phyloP scores from a whole-genome alignment of 495 filamentous ascomycete species.

The Tirmania nivea region DNA sequence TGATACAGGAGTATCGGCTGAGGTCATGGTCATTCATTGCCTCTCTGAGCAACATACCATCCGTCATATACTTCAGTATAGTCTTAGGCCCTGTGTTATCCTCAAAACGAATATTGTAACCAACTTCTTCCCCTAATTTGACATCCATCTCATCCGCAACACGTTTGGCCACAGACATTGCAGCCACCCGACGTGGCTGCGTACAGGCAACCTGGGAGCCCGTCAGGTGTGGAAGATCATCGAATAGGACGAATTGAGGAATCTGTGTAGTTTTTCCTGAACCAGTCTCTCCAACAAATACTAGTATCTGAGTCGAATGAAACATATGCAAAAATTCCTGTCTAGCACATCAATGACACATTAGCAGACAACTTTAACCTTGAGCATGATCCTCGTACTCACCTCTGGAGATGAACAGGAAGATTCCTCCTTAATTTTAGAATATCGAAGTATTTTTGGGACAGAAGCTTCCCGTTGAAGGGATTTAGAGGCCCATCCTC shows the following conservation, averaged over 20 bases:
- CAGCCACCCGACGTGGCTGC: conserved; percentile 90
- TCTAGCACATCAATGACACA: conserved; percentile 23
- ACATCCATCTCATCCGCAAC: conserved; percentile 96
- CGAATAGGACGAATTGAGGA: conserved; percentile 90
- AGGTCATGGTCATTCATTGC: conserved; percentile 93
- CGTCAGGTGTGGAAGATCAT: conserved; percentile 73
- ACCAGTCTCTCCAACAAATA: conserved; percentile 98
- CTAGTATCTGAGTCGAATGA: conserved; percentile 80
- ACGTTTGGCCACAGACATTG: conserved; percentile 98
- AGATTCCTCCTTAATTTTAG: conserved; percentile 62
- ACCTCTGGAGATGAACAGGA: conserved; percentile 79
- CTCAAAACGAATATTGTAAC: conserved; percentile 98
- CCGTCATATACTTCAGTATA: conserved; percentile 97
- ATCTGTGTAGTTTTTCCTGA: conserved; percentile 99
- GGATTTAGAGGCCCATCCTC: conserved; percentile 74
- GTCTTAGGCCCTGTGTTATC: conserved; percentile 83
- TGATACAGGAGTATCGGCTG: conserved; percentile 85
- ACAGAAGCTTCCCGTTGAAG: conserved; percentile 55
- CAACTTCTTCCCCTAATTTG: conserved; percentile 78
- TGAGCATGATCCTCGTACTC: conserved; percentile 10
- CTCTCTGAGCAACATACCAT: conserved; percentile 95
- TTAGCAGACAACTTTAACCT: neutral
- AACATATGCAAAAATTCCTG: conserved; percentile 86
- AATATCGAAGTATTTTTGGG: conserved; percentile 71
- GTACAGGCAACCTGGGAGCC: conserved; percentile 89